Evolutionary conservation across 2,329 filamentous ascomycete genomes (phyloP).

Genomic region (Graphilbum sp.): DNA sequence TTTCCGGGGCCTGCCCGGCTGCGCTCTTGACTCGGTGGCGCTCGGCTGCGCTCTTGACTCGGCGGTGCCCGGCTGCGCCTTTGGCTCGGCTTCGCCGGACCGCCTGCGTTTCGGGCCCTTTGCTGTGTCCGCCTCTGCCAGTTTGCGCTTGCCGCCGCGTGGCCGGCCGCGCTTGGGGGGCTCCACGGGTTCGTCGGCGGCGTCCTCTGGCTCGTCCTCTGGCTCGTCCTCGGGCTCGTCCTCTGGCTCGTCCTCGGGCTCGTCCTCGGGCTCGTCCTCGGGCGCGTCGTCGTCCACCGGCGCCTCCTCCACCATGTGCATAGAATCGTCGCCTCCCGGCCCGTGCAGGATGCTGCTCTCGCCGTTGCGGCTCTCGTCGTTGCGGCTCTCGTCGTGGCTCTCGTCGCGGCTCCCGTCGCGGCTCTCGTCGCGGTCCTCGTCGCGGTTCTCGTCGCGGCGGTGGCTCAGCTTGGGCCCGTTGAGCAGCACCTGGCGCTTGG

Average conservation of each 20-base stretch:
- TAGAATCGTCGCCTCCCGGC: slow-evolving; percentile 26
- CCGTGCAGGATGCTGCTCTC: no score
- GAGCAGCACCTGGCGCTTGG: slow-evolving; percentile 9
- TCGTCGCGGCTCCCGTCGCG: no score
- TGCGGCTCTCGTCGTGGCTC: slow-evolving; percentile 8
- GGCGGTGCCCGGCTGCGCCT: slow-evolving; percentile 4
- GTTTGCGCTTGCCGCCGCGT: background rate
- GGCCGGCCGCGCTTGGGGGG: background rate
- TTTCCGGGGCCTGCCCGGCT: no score
- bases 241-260: slow-evolving; percentile 13
- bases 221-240: background rate
- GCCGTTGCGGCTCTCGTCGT: slow-evolving; percentile 15
- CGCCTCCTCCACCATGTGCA: slow-evolving; percentile 22
- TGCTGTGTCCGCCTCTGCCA: background rate
- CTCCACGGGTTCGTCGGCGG: slow-evolving; percentile 2
- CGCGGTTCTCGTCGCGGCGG: slow-evolving; percentile 9
- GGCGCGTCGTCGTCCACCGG: slow-evolving; percentile 14
- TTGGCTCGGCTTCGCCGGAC: slow-evolving; percentile 1
- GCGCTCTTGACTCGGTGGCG: no score
- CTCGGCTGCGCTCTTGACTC: no score
- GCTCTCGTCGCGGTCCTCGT: slow-evolving; percentile 15
- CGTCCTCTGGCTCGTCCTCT: slow-evolving; percentile 12
- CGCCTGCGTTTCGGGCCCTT: background rate
- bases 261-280: slow-evolving; percentile 10
- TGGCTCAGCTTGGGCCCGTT: slow-evolving; percentile 13